Conservation (phyloP, 495 filamentous ascomycete genomes). For the Penicillium paxilli region DNA sequence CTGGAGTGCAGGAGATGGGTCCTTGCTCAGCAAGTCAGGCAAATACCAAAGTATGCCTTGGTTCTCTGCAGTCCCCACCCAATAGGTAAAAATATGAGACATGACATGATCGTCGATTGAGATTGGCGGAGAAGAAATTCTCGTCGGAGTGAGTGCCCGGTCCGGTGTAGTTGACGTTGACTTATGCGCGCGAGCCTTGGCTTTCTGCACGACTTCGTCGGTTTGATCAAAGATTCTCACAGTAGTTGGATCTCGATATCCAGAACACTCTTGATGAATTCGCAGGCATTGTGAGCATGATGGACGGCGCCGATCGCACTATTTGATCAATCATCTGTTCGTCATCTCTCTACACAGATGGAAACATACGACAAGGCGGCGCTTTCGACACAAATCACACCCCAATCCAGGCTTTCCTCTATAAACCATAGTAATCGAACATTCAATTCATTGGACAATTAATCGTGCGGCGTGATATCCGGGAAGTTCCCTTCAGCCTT, state of each 20-base stretch:
- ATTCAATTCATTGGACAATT: too few relatives aligned
- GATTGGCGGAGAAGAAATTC: background rate
- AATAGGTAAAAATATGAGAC: conserved; percentile 10
- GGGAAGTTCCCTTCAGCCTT: too few relatives aligned
- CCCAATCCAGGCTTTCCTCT: conserved; percentile 7
- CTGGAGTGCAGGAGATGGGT: conserved; percentile 11
- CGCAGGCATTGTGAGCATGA: background rate
- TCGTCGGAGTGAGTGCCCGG: too few relatives aligned
- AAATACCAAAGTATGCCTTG: conserved; percentile 12
- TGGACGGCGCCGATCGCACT: background rate
- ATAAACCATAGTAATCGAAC: too few relatives aligned
- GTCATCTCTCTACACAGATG: background rate
- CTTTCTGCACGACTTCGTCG: background rate
- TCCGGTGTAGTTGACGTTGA: too few relatives aligned
- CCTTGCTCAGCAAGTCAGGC: background rate
- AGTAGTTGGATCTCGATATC: background rate
- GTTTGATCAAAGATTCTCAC: background rate
- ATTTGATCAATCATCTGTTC: background rate
- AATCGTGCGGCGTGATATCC: too few relatives aligned
- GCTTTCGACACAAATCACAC: background rate
- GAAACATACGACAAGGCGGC: conserved; percentile 2
- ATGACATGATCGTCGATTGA: conserved; percentile 9
- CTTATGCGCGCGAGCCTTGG: background rate
- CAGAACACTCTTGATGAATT: background rate
- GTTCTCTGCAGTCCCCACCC: conserved; percentile 8